Base-by-base conservation (phyloP, 371 early-diverging fungal species). In the Apophysomyces ossiformis region DNA sequence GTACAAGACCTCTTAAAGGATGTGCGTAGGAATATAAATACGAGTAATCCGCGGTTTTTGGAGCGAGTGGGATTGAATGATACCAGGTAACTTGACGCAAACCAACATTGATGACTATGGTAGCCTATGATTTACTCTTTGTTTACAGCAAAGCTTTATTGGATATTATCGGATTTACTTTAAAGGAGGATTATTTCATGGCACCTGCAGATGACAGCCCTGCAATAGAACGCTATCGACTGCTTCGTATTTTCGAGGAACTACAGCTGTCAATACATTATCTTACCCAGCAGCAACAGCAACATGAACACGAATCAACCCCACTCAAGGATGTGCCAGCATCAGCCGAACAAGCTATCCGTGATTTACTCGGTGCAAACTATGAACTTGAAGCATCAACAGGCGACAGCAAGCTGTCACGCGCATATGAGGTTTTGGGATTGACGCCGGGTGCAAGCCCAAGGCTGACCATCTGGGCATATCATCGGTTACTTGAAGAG, bases 401-500 rank as follows among this genome's bases (percentile, higher is more conserved):
- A 65, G 12, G 44, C 43, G 9, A 50, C 54, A 18, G 21, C 54
- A 50, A 21, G 16, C 1, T 50, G 21, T 50, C 16, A 7, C 54
- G 8, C 9, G n/a, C 54, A 0, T 50, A 50, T 11, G 54, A 16
- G 16, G 9, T 21, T 50, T 75, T 90, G 41, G 90, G 90, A 4
- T 73, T 81, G 13, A 71, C 77, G 2, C 66, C 75, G 0, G 79
- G 81, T 16, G 87, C 85, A 12, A 66, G 69, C 7, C 87, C 87
- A 50, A 62, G 67, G 7, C 57, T 86, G 12, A 72, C 88, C 3
- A 61, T 73, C 0, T 89, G 90, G 77, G 67, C 78, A 0, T 87
- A 87, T 57, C 74, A 69, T 5, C 72, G 66, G 5, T 46, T 77
- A 8, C 38, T 74, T 0, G 58, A 67, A 5, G 89, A 89, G 57